Conservation (phyloP, 1,284 basidiomycete species). For the Anthracocystis panici-leucophaei region DNA sequence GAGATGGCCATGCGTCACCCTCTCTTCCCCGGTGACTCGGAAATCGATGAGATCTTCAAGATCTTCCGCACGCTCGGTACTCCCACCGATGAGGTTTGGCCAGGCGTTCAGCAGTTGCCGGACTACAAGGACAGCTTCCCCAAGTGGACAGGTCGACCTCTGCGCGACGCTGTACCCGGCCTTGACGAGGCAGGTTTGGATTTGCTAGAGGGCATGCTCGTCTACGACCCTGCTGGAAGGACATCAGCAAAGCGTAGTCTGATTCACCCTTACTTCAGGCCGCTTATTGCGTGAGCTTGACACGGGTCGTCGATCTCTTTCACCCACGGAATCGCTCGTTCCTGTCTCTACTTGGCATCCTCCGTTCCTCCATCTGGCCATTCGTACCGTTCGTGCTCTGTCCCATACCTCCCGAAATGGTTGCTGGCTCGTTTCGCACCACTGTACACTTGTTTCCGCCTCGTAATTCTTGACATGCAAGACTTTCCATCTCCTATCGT, state of each 20-base stretch:
- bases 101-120: conserved; percentile 86
- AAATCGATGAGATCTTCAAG: conserved; percentile 99
- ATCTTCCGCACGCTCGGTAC: conserved; percentile 87
- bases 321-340: too few relatives aligned
- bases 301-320: too few relatives aligned
- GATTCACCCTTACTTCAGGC: conserved; percentile 45
- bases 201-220: conserved; percentile 78
- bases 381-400: conserved; percentile 8
- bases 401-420: conserved; percentile 4
- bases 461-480: neutral
- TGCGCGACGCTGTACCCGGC: conserved; percentile 73
- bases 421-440: neutral
- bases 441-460: conserved; percentile 3
- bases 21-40: conserved; percentile 96
- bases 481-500: neutral
- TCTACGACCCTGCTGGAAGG: conserved; percentile 92
- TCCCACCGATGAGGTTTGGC: conserved; percentile 92
- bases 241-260: conserved; percentile 72
- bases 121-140: conserved; percentile 98
- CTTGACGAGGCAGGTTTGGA: conserved; percentile 63
- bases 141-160: conserved; percentile 79
- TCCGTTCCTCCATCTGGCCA: neutral
- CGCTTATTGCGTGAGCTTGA: conserved; percentile 25
- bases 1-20: conserved; percentile 93
- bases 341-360: neutral